Evolutionary conservation across 768 basidiomycete species (phyloP).

Genomic region (Lactarius akahatsu): DNA sequence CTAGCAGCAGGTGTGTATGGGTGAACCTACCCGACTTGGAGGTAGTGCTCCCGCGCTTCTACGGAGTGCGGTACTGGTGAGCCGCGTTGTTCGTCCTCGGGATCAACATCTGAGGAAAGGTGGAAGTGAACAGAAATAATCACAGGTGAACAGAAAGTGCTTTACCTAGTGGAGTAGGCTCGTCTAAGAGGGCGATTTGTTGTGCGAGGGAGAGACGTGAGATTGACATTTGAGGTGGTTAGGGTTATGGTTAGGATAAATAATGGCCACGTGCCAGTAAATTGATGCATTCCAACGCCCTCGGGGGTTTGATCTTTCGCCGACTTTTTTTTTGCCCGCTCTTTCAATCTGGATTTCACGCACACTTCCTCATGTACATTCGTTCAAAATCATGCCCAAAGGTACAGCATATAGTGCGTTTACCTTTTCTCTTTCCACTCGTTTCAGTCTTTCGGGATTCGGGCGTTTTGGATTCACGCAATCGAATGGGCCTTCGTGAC

Average conservation of each 20-base stretch:
- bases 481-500: constrained; percentile 20
- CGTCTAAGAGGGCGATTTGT: constrained; percentile 79
- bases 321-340: constrained; percentile 16
- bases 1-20: not conserved
- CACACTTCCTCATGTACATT: constrained; percentile 45
- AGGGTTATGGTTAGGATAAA: constrained; percentile 26
- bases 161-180: constrained; percentile 66
- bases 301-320: constrained; percentile 22
- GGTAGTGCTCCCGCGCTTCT: constrained; percentile 69
- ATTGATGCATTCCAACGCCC: constrained; percentile 22
- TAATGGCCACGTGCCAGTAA: constrained; percentile 20
- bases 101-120: constrained; percentile 41
- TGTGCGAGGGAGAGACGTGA: constrained; percentile 66
- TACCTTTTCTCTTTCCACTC: constrained; percentile 35
- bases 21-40: constrained; percentile 72
- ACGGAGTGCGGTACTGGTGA: constrained; percentile 31
- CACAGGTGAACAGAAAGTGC: not conserved
- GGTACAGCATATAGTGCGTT: constrained; percentile 33
- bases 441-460: constrained; percentile 26
- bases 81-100: constrained; percentile 40
- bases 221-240: constrained; percentile 7
- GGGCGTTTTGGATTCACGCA: constrained; percentile 26
- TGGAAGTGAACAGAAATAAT: constrained; percentile 15
- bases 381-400: constrained; percentile 42
- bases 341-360: constrained; percentile 44